Evolutionary conservation across 2,329 filamentous ascomycete species (phyloP).

Genomic region (Bipolaris sorokiniana): DNA sequence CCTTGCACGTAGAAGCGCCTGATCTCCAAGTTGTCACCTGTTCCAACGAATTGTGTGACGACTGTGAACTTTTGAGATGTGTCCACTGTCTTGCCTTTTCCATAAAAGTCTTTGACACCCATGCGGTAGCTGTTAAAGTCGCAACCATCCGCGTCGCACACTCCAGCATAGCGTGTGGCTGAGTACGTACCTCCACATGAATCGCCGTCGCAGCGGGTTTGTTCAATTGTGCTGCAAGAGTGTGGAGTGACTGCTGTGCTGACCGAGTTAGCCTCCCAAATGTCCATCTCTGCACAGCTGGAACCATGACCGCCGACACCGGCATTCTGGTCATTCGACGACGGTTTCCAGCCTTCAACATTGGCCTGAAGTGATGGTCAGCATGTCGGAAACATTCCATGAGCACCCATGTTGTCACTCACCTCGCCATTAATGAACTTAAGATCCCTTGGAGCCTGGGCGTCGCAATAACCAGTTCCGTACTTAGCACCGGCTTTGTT

Average conservation of each 20-base stretch:
- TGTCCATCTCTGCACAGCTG: constrained; percentile 70
- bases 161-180: constrained; percentile 65
- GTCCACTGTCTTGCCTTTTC: constrained; percentile 57
- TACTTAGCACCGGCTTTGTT: constrained; percentile 61
- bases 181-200: constrained; percentile 53
- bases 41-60: constrained; percentile 57
- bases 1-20: constrained; percentile 58
- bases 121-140: constrained; percentile 67
- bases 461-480: constrained; percentile 50
- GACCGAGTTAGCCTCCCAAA: constrained; percentile 69
- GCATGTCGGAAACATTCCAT: not conserved
- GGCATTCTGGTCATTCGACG: constrained; percentile 59
- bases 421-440: constrained; percentile 59
- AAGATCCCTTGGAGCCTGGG: constrained; percentile 50
- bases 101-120: constrained; percentile 68
- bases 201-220: constrained; percentile 60
- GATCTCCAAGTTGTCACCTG: constrained; percentile 52
- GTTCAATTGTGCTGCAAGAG: constrained; percentile 61
- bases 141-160: constrained; percentile 71
- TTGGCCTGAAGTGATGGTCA: constrained; percentile 51
- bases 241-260: constrained; percentile 69
- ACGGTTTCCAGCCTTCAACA: constrained; percentile 60
- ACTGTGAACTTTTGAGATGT: constrained; percentile 54
- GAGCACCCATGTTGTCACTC: not conserved
- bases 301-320: constrained; percentile 62